phyloP scores from a whole-genome alignment of 1,284 basidiomycete species.

The Chiua sp. region DNA sequence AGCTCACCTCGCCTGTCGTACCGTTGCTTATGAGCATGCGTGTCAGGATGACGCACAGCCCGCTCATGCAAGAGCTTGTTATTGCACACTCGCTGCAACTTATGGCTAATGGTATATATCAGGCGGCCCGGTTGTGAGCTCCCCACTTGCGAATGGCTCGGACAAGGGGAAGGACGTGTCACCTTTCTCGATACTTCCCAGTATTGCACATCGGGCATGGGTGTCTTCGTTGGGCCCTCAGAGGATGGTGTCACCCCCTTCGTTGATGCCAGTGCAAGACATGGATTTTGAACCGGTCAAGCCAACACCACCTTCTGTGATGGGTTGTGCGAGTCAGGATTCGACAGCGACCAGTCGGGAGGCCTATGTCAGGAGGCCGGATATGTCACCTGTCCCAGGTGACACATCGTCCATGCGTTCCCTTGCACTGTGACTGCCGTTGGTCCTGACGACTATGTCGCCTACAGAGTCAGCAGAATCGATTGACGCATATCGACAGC shows the following conservation, averaged over 20 bases:
- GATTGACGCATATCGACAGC: constrained; percentile 74
- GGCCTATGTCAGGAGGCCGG: constrained; percentile 34
- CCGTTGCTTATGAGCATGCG: constrained; percentile 14
- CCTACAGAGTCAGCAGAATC: constrained; percentile 37
- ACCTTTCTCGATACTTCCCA: background rate
- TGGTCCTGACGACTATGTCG: constrained; percentile 20
- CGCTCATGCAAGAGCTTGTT: constrained; percentile 20
- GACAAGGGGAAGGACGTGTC: constrained; percentile 29
- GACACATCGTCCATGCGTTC: constrained; percentile 55
- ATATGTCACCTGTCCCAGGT: constrained; percentile 44
- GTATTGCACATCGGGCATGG: constrained; percentile 12
- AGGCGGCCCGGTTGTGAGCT: constrained; percentile 20
- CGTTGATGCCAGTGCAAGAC: constrained; percentile 68
- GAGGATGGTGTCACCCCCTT: constrained; percentile 11
- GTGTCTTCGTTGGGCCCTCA: constrained; percentile 14
- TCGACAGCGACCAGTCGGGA: constrained; percentile 43
- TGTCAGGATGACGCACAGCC: constrained; percentile 12
- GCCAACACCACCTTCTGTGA: constrained; percentile 54
- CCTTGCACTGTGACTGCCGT: constrained; percentile 35
- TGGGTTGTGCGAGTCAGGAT: constrained; percentile 60
- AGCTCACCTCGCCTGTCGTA: constrained; percentile 7
- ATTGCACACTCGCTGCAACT: constrained; percentile 4
- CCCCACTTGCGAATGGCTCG: constrained; percentile 9
- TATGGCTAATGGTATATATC: constrained; percentile 1
- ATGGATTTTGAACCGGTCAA: constrained; percentile 81